These are phyloP conservation scores for Colletotrichum australisinense DNA, from an alignment of 2,329 filamentous ascomycete genomes.

Conservation along the genomic window DNA sequence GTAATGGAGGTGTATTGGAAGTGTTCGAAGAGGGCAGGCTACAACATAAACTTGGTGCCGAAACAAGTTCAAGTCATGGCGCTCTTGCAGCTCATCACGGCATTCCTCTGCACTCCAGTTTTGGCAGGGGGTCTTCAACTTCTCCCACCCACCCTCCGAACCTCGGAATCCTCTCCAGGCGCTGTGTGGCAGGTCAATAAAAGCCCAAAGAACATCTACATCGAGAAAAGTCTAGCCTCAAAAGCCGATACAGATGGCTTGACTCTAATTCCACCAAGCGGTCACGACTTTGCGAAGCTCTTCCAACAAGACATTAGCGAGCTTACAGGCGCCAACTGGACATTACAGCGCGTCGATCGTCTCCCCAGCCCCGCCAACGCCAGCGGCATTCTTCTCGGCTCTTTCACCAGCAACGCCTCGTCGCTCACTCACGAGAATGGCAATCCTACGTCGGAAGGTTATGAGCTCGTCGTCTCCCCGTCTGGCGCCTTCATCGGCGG, in stretches of 20 bases:
- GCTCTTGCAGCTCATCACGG: not conserved
- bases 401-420: conserved; percentile 39
- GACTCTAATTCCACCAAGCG: conserved; percentile 63
- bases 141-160: conserved; percentile 11
- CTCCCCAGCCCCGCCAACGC: conserved; percentile 41
- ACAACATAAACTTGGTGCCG: not conserved
- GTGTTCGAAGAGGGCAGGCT: not conserved
- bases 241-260: conserved; percentile 55
- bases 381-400: conserved; percentile 56
- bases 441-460: conserved; percentile 59
- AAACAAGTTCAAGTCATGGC: not conserved
- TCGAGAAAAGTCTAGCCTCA: conserved; percentile 51
- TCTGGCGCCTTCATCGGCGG: conserved; percentile 51
- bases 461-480: conserved; percentile 53
- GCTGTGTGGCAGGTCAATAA: not conserved
- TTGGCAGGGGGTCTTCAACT: conserved; percentile 17
- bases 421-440: conserved; percentile 60
- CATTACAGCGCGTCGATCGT: conserved; percentile 49
- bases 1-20: not conserved
- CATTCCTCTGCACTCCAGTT: not conserved
- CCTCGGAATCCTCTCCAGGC: not conserved
- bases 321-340: conserved; percentile 54
- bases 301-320: conserved; percentile 57
- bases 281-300: conserved; percentile 58
- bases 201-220: conserved; percentile 48